Evolutionary conservation across 2,329 filamentous ascomycete species (phyloP).

Genomic region (Aspergillus cejpii): DNA sequence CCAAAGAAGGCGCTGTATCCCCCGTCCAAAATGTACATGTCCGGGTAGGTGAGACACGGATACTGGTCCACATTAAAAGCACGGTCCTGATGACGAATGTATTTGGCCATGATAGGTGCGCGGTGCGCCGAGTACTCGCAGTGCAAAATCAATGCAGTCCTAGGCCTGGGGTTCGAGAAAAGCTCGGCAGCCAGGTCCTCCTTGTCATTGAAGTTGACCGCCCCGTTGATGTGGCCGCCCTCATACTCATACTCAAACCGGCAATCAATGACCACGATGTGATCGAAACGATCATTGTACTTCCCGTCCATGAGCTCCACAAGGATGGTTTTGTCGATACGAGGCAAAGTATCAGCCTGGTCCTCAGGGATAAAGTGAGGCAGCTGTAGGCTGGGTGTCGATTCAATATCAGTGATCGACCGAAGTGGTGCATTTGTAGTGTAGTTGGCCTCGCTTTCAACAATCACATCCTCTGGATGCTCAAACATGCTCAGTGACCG

Average conservation of each 20-base stretch:
- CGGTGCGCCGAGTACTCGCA: conserved; percentile 98
- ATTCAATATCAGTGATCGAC: conserved; percentile 78
- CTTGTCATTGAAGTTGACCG: conserved; percentile 96
- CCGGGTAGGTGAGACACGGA: conserved; percentile 84
- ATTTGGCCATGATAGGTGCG: conserved; percentile 91
- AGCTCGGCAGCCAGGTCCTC: conserved; percentile 73
- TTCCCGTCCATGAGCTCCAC: conserved; percentile 82
- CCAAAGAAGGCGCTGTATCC: conserved; percentile 92
- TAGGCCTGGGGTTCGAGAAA: conserved; percentile 63
- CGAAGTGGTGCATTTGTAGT: conserved; percentile 54
- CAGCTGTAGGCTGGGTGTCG: conserved; percentile 63
- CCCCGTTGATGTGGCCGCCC: conserved; percentile 87
- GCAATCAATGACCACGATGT: conserved; percentile 87
- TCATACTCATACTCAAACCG: conserved; percentile 99
- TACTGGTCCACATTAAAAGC: conserved; percentile 78
- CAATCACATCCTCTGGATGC: conserved; percentile 78
- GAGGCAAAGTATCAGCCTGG: conserved; percentile 76
- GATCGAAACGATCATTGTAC: conserved; percentile 67
- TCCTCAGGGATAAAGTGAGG: conserved; percentile 79
- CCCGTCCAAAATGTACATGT: conserved; percentile 93
- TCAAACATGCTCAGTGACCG: conserved; percentile 98
- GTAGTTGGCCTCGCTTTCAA: conserved; percentile 60
- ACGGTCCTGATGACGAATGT: conserved; percentile 83
- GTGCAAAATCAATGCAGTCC: conserved; percentile 83
- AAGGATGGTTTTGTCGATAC: conserved; percentile 75